Percentiles rank a stretch among this genome's conserved stretches.
These are phyloP conservation scores for Ophiocordyceps camponoti-floridani DNA, from an alignment of 2,329 filamentous ascomycete species.

Conservation along the genomic window DNA sequence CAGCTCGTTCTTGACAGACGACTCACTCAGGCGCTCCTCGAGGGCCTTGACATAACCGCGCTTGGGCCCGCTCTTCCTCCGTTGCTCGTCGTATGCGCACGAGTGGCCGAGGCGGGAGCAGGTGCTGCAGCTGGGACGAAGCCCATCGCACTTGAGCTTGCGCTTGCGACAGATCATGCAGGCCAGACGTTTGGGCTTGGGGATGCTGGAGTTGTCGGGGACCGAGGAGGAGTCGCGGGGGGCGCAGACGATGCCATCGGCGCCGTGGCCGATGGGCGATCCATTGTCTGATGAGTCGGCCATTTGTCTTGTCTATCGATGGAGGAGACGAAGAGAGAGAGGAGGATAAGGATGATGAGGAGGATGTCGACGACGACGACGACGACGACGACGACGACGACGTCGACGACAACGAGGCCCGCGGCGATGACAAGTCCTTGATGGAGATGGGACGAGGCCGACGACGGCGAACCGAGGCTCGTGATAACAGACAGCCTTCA, in stretches of 20 bases:
- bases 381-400: too few species aligned
- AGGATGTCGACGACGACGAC: too few species aligned
- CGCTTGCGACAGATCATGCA: constrained; percentile 88
- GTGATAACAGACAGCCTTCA: neutral
- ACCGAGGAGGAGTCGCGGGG: constrained; percentile 19
- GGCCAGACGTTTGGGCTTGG: constrained; percentile 81
- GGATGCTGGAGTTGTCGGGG: constrained; percentile 38
- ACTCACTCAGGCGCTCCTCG: constrained; percentile 77
- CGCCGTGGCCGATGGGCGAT: constrained; percentile 7
- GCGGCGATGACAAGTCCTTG: too few species aligned
- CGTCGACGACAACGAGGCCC: too few species aligned
- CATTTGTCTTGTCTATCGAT: constrained; percentile 6
- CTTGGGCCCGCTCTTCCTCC: constrained; percentile 89
- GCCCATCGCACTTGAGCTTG: constrained; percentile 80
- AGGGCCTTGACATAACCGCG: constrained; percentile 86
- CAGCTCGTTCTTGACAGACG: too few species aligned
- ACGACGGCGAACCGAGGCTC: neutral
- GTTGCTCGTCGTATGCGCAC: constrained; percentile 80
- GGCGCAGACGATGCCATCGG: constrained; percentile 11
- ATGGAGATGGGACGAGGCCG: neutral
- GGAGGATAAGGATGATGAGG: neutral
- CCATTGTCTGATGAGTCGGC: constrained; percentile 18
- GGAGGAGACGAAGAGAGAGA: neutral
- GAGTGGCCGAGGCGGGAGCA: constrained; percentile 74
- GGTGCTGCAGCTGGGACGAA: constrained; percentile 70